Percentiles rank a stretch among this genome's conserved stretches.
These are phyloP conservation scores for Thalassiosira mediterranea DNA, from an alignment of 352 stramenopile genomes.

Conservation along the genomic window DNA sequence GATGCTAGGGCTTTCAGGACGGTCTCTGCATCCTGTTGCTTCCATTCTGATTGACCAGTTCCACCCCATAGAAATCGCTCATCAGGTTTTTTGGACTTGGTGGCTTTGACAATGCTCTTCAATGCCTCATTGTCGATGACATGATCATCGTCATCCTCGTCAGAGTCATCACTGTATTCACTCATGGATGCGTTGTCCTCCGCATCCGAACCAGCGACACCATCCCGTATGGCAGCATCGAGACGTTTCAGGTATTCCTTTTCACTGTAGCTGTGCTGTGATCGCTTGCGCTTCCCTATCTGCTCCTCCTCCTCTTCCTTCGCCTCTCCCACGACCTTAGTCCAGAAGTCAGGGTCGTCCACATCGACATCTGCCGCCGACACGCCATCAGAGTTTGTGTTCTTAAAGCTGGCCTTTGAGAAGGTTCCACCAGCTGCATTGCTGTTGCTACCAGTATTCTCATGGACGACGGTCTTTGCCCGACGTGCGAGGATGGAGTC, in stretches of 20 bases:
- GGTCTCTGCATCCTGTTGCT: conserved; percentile 58
- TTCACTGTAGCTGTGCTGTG: conserved; percentile 75
- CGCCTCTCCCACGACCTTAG: conserved; percentile 73
- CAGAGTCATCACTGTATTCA: conserved; percentile 38
- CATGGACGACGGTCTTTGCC: conserved; percentile 83
- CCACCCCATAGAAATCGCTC: conserved; percentile 73
- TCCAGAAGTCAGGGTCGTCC: conserved; percentile 84
- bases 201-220: conserved; percentile 13
- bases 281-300: conserved; percentile 59
- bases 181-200: conserved; percentile 38
- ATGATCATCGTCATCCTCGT: conserved; percentile 36
- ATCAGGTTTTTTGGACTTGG: conserved; percentile 45
- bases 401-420: conserved; percentile 84
- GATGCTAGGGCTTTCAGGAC: conserved; percentile 58
- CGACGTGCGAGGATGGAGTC: conserved; percentile 90
- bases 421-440: conserved; percentile 81
- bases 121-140: conserved; percentile 43
- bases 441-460: conserved; percentile 77
- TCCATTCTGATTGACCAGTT: conserved; percentile 59
- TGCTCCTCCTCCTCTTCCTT: conserved; percentile 59
- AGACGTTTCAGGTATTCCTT: conserved; percentile 59
- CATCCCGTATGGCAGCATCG: conserved; percentile 40
- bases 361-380: conserved; percentile 73
- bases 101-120: conserved; percentile 36
- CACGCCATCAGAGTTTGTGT: conserved; percentile 38